phyloP scores from a whole-genome alignment of 768 basidiomycete species.

The Imleria badia region DNA sequence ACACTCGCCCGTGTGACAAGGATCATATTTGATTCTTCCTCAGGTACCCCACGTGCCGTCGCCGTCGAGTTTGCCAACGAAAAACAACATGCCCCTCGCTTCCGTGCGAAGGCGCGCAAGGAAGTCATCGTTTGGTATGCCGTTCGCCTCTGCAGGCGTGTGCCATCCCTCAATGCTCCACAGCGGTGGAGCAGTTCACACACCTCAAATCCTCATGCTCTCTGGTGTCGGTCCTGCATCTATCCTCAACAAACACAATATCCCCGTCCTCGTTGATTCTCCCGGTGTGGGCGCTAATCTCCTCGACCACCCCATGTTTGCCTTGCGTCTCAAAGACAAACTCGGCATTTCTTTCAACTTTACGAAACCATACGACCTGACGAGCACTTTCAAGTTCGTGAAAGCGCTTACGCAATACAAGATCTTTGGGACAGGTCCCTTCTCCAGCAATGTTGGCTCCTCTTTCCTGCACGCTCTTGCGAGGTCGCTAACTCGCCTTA shows the following conservation, averaged over 20 bases:
- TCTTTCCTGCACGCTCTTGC: not conserved
- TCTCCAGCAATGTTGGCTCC: conserved; percentile 52
- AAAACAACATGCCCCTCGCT: conserved; percentile 28
- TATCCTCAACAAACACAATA: conserved; percentile 50
- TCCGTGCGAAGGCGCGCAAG: conserved; percentile 48
- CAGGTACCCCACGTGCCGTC: conserved; percentile 45
- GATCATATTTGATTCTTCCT: conserved; percentile 50
- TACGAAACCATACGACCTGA: conserved; percentile 28
- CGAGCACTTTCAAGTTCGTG: conserved; percentile 26
- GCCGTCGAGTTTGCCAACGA: conserved; percentile 60
- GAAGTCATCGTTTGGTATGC: conserved; percentile 64
- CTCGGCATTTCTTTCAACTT: conserved; percentile 42
- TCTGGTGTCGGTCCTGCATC: conserved; percentile 74
- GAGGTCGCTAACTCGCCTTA: conserved; percentile 8
- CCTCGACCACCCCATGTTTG: conserved; percentile 63
- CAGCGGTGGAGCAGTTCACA: conserved; percentile 63
- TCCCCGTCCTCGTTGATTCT: conserved; percentile 59
- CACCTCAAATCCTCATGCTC: conserved; percentile 67
- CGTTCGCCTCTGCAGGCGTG: not conserved
- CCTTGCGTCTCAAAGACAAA: conserved; percentile 53
- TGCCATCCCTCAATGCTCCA: not conserved
- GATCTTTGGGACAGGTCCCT: conserved; percentile 45
- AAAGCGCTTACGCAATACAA: conserved; percentile 42
- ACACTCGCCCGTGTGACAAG: conserved; percentile 56
- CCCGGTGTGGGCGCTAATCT: conserved; percentile 76